Evolutionary conservation across 148 eudicot genomes (phyloP).

Genomic region (Chenopodium album): DNA sequence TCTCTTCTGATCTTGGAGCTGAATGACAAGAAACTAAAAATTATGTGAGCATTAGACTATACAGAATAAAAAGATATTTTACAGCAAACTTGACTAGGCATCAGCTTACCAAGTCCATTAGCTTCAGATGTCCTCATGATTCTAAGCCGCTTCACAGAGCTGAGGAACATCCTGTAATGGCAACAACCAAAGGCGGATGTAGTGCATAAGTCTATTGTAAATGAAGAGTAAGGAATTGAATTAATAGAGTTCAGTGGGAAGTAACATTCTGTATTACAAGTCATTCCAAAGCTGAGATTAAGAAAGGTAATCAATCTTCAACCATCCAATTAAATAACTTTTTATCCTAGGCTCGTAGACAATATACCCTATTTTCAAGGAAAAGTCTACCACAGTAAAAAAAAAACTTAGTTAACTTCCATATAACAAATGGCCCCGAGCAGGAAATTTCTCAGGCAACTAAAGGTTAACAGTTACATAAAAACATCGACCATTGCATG

Average conservation of each 20-base stretch:
- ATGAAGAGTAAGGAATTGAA: not conserved
- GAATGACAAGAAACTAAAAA: constrained; percentile 20
- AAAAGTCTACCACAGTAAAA: not conserved
- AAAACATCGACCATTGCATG: not conserved
- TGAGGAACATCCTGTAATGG: constrained; percentile 68
- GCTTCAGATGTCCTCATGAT: constrained; percentile 91
- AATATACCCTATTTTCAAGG: not conserved
- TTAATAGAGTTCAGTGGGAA: not conserved
- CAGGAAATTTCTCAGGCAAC: not conserved
- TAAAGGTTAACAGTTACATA: not conserved
- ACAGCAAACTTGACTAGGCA: not conserved
- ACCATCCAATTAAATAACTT: not conserved
- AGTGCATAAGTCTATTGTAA: not conserved
- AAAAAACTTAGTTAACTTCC: too few relatives aligned
- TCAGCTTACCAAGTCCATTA: constrained; percentile 70
- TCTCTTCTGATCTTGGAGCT: constrained; percentile 54
- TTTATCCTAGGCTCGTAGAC: not conserved
- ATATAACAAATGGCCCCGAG: too few relatives aligned
- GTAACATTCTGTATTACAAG: not conserved
- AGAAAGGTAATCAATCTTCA: not conserved
- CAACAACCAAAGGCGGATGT: not conserved
- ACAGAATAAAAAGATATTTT: not conserved
- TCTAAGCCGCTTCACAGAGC: constrained; percentile 76
- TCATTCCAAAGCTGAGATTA: not conserved
- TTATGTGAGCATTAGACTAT: not conserved